Base-by-base conservation (phyloP, 2,329 filamentous ascomycete genomes). In the Dothistroma septosporum region DNA sequence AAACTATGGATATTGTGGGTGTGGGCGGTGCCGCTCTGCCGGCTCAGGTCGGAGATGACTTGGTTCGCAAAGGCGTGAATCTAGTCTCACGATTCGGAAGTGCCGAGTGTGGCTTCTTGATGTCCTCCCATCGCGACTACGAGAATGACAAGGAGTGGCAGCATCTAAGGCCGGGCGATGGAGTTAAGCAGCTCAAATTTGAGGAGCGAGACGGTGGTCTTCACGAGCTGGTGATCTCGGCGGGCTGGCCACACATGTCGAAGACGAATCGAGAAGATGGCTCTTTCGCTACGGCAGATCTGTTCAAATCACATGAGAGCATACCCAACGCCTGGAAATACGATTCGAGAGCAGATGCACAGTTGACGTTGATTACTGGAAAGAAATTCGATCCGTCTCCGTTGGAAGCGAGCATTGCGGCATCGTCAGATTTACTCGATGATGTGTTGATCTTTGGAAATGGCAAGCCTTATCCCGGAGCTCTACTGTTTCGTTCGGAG, bases 311-410 rank as follows among this genome's bases (percentile, higher is more conserved):
- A 1, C 86, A 89, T 68, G 68, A 77, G 0, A 75, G 64, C 0
- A 82, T 84, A 8, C 59, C 73, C 0, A 74, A 82, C 57, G 83
- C 84, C 0, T 89, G 86, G 85, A 79, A 80, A 35, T 88, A 88
- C 66, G 79, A 86, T 57, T 84, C 82, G 0, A 77, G 87, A 44
- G 80, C 81, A 0, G 87, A 89, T 65, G 80, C 83, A 2, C 85
- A 85, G 56, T 78, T 89, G 37, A 83, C 83, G 0, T 77, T 89
- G 4, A 75, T 83, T 10, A 89, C 85, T 7, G 86, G 87, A 1
- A 88, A 88, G 75, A 89, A 89, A 65, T 87, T 89, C 61, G 85
- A 88, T 65, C 86, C 86, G 0, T 80, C 82, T 1, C 82, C 83
- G 0, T 70, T 88, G 2, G 87, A 89, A 70, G 81, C 79, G 1